Base-by-base conservation (phyloP, 768 basidiomycete species). In the Xerocomellus chrysenteron region DNA sequence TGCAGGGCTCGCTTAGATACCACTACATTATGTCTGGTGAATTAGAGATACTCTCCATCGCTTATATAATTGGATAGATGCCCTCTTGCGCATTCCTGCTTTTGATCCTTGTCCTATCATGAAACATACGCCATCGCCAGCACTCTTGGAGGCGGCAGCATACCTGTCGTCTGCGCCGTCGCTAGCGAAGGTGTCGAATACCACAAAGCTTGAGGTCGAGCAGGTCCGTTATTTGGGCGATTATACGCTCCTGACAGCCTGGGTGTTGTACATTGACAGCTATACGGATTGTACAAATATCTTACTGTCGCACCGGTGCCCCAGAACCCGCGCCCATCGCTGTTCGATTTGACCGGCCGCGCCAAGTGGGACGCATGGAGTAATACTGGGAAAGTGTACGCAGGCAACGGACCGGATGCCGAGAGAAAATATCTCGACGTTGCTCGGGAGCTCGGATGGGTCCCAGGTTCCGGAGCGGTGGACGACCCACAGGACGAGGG, bases 301-400 rank as follows among this genome's bases (percentile, higher is more conserved):
- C 70, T 91, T 19, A 91, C 86, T 11, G 79, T 84, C 21, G 79
- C 86, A 1, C 62, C 67, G 5, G 69, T 71, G 5, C 92, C 91
- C 13, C 76, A 73, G 39, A 77, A 75, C 32, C 66, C 83, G 14
- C 82, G 87, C 3, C 92, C 92, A 4, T 86, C 84, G 21, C 74
- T 94, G 41, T 89, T 93, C 68, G 90, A 93, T 63, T 78, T 89
- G 71, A 79, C 86, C 2, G 90, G 87, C 16, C 77, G 89, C 19
- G 90, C 90, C 3, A 94, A 94, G 68, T 94, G 91, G 91, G 90
- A 93, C 67, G 88, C 90, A 3, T 94, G 92, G 92, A 78, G 65
- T 47, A 64, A 73, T 13, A 70, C 77, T 12, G 81, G 80, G 8
- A 79, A 81, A 62, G 74, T 69, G 16, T 87, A 85, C 58, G 68